Percentiles rank a stretch among this genome's conserved stretches.
phyloP scores from a whole-genome alignment of 768 basidiomycete species.

The Russula olivacea region DNA sequence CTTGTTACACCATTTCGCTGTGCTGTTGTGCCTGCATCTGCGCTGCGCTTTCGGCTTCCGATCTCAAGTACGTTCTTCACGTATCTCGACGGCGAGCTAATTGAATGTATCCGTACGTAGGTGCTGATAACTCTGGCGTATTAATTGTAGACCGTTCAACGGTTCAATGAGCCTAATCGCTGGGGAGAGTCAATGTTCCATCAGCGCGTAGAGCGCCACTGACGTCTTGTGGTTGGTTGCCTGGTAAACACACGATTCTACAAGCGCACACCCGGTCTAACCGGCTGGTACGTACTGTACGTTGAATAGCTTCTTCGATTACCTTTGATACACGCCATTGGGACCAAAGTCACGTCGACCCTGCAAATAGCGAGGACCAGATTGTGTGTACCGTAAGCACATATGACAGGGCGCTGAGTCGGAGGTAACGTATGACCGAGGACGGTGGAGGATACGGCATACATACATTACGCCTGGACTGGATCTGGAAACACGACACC shows the following conservation, averaged over 20 bases:
- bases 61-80: not conserved
- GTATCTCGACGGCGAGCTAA: constrained; percentile 2
- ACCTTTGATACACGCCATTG: not conserved
- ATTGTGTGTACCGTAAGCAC: not conserved
- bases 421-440: not conserved
- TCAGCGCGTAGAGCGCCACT: not conserved
- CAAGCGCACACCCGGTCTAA: not conserved
- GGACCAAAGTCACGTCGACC: no score
- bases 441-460: not conserved
- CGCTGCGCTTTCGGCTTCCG: not conserved
- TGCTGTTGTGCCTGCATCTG: not conserved
- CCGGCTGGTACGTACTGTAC: not conserved
- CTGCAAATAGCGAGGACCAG: no score
- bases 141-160: not conserved
- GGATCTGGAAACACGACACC: not conserved
- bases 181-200: not conserved
- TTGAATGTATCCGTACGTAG: not conserved
- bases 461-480: not conserved
- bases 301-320: not conserved
- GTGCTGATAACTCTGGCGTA: not conserved
- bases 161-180: constrained; percentile 7
- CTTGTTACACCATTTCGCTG: no score
- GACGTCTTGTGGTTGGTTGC: not conserved
- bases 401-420: not conserved
- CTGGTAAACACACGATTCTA: not conserved